Evolutionary conservation across 192 early-diverging fungal genomes (phyloP).

Genomic region (Cladochytrium replicatum): DNA sequence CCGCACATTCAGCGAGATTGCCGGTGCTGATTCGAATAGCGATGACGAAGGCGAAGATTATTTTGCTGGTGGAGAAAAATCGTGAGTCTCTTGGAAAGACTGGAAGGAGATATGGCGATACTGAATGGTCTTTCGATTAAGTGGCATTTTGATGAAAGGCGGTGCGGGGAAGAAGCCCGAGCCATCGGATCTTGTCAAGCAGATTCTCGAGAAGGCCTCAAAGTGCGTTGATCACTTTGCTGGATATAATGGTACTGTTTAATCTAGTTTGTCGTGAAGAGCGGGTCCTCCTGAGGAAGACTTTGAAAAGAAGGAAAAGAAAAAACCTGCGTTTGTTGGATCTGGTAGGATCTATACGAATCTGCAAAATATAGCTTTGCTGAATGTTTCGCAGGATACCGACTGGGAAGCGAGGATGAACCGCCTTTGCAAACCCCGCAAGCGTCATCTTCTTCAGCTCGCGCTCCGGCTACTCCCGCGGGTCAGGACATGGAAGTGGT

Average conservation of each 20-base stretch:
- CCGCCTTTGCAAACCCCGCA: too few species aligned
- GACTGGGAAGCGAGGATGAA: conserved; percentile 26
- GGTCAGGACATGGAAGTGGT: conserved; percentile 10
- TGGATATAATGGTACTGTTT: too few species aligned
- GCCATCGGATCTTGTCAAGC: conserved; percentile 53
- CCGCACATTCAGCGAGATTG: too few species aligned
- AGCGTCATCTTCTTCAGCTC: conserved; percentile 12
- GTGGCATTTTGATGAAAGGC: conserved; percentile 37
- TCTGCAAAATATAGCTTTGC: too few species aligned
- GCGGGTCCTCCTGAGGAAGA: conserved; percentile 18
- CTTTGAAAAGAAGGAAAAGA: neutral
- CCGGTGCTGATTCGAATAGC: too few species aligned
- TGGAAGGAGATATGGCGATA: too few species aligned
- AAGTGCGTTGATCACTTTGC: conserved; percentile 31
- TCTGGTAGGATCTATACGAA: too few species aligned
- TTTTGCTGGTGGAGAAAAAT: conserved; percentile 92
- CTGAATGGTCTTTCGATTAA: too few species aligned
- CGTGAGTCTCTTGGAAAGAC: too few species aligned
- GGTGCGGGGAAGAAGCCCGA: conserved; percentile 23
- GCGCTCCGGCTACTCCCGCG: neutral
- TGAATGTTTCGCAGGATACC: too few species aligned
- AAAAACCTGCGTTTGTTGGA: neutral
- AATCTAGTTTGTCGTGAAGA: too few species aligned
- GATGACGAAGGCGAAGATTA: too few species aligned
- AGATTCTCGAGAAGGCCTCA: conserved; percentile 69